Base-by-base conservation (phyloP, 2,329 filamentous ascomycete species). In the Ceratocystis smalleyi region DNA sequence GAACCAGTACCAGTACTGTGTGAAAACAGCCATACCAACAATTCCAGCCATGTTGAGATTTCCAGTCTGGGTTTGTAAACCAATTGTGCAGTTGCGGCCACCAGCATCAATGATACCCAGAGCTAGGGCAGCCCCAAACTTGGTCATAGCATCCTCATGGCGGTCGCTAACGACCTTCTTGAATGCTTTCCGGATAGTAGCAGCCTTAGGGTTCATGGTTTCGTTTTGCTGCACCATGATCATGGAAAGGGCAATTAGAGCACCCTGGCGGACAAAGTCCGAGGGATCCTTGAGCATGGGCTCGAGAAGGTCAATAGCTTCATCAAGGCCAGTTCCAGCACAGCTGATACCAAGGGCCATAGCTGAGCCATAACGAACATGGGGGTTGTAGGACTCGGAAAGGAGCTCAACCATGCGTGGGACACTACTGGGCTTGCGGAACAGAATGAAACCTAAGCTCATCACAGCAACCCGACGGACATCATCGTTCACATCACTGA, bases 1-100 rank as follows among this genome's bases (percentile, higher is more conserved):
- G 83, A 99, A 99, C 94, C 94, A 99, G 79, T 99, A 99, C 94
- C 94, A 99, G 79, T 99, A 99, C 74, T 99, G 94, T 7, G 91
- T 95, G 77, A 99, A 99, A 63, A 99, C 88, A 32, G 91, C 92
- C 85, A 96, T 96, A 69, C 94, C 95, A 19, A 99, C 91, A 69
- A 99, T 95, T 67, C 90, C 95, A 19, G 91, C 85, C 91, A 99
- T 96, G 79, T 99, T 97, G 69, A 99, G 84, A 73, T 96, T 99
- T 68, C 95, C 95, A 0, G 92, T 96, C 76, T 96, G 94, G 1
- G 94, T 99, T 75, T 99, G 94, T 47, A 99, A 81, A 35, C 92
- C 92, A 70, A 99, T 97, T 19, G 94, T 96, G 80, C 94, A 99
- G 77, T 99, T 99, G 67, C 95, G 88, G 61, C 94, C 94, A 73